Percentiles rank a stretch among this genome's conserved stretches.
These are phyloP conservation scores for Pichia pseudocactophila DNA, from an alignment of 805 yeast genomes.

Conservation along the genomic window DNA sequence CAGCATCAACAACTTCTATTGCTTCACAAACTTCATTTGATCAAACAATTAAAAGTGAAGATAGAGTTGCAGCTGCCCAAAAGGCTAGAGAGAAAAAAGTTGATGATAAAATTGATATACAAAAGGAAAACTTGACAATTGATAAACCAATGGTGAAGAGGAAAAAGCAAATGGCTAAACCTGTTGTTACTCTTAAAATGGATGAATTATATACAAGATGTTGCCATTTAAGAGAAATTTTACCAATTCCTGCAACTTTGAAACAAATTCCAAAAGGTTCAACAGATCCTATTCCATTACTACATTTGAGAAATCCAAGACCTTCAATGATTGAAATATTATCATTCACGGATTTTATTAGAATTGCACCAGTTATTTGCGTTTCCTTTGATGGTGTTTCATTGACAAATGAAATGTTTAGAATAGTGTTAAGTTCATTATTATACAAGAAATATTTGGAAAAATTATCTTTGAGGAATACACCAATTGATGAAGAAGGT, in stretches of 20 bases:
- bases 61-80: constrained; percentile 23
- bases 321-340: constrained; percentile 85
- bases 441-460: constrained; percentile 56
- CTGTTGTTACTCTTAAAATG: constrained; percentile 34
- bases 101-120: constrained; percentile 16
- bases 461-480: constrained; percentile 70
- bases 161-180: constrained; percentile 28
- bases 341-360: constrained; percentile 79
- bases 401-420: constrained; percentile 67
- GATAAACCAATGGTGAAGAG: constrained; percentile 58
- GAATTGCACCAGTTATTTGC: constrained; percentile 75
- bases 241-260: constrained; percentile 85
- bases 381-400: constrained; percentile 73
- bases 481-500: constrained; percentile 59
- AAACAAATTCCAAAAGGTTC: constrained; percentile 75
- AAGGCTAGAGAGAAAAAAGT: constrained; percentile 20
- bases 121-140: constrained; percentile 36
- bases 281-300: constrained; percentile 59
- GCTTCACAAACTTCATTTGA: constrained; percentile 16
- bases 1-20: constrained; percentile 13
- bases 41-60: constrained; percentile 23
- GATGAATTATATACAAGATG: constrained; percentile 84
- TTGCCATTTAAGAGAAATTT: constrained; percentile 83
- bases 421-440: constrained; percentile 62
- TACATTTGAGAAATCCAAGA: constrained; percentile 74